A percentile compares a stretch with the other conserved stretches of the same genome.
Conservation (phyloP, 306 rosid species). For the Begonia fuchsioides region DNA sequence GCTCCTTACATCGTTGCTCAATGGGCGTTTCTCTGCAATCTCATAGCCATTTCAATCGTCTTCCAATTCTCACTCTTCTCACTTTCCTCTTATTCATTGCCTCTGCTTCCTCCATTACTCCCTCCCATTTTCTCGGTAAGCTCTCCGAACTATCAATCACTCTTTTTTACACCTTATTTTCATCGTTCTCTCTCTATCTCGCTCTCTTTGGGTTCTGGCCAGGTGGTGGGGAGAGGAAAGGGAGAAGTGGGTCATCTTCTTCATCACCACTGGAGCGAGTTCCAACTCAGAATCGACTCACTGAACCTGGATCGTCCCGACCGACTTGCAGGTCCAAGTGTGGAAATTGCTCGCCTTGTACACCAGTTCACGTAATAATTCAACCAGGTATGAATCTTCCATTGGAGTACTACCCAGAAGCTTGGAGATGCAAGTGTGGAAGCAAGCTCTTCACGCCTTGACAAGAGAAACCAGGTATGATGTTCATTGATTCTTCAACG, state of each 20-base stretch:
- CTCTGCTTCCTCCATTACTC: slow-evolving; percentile 21
- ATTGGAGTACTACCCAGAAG: slow-evolving; percentile 91
- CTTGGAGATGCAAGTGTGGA: slow-evolving; percentile 95
- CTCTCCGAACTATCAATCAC: neutral
- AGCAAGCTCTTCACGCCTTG: slow-evolving; percentile 74
- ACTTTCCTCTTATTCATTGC: slow-evolving; percentile 34
- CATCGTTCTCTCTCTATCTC: neutral
- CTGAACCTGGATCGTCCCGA: slow-evolving; percentile 64
- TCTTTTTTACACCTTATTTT: neutral
- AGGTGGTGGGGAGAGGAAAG: slow-evolving; percentile 13
- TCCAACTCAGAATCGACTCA: slow-evolving; percentile 21
- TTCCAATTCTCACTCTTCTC: slow-evolving; percentile 32
- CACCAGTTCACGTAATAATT: slow-evolving; percentile 70
- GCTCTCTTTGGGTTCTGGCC: neutral
- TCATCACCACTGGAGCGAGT: slow-evolving; percentile 7
- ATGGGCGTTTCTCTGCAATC: slow-evolving; percentile 23
- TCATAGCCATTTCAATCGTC: slow-evolving; percentile 6
- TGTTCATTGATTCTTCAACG: too few species aligned
- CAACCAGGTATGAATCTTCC: slow-evolving; percentile 63
- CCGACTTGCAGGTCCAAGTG: slow-evolving; percentile 82
- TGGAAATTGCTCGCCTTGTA: slow-evolving; percentile 66
- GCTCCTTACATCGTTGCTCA: slow-evolving; percentile 15
- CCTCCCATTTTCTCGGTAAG: slow-evolving; percentile 31
- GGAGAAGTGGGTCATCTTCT: slow-evolving; percentile 6
- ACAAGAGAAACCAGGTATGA: neutral